Evolutionary conservation across 148 eudicot species (phyloP).

Genomic region (Linanthus parryae): DNA sequence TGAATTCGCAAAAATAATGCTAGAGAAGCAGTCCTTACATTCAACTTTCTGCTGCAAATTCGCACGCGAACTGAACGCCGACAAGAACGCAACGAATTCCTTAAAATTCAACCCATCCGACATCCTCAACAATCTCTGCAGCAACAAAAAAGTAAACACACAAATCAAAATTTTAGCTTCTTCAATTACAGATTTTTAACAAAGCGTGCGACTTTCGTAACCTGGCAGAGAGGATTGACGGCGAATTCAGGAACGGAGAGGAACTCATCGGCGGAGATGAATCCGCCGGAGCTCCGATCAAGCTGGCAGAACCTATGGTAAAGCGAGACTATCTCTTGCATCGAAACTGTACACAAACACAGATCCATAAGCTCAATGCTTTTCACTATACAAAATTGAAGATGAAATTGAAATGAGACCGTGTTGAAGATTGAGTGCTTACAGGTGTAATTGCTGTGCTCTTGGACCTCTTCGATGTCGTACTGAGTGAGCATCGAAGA

Average conservation of each 20-base stretch:
- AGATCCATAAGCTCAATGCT: too few relatives aligned
- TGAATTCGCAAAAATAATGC: neutral
- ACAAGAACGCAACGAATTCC: conserved; percentile 54
- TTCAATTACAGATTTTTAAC: neutral
- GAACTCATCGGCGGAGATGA: conserved; percentile 44
- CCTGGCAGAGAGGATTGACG: conserved; percentile 56
- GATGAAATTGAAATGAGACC: too few relatives aligned
- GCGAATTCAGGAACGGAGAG: conserved; percentile 58
- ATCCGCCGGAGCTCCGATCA: conserved; percentile 39
- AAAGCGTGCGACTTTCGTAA: neutral
- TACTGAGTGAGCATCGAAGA: conserved; percentile 58
- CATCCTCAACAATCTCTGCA: conserved; percentile 48
- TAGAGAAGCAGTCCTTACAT: conserved; percentile 25
- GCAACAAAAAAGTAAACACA: conserved; percentile 1
- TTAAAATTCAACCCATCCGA: conserved; percentile 50
- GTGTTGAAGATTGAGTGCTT: too few relatives aligned
- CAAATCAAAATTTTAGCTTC: neutral
- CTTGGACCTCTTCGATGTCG: conserved; percentile 58
- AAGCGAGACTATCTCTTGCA: conserved; percentile 47
- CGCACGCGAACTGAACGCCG: conserved; percentile 51
- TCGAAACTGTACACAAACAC: conserved; percentile 29
- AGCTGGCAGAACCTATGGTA: conserved; percentile 52
- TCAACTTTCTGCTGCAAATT: conserved; percentile 52
- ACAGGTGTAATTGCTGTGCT: conserved; percentile 45
- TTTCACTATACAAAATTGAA: too few relatives aligned